Conservation (phyloP, 2,329 filamentous ascomycete species). For the Colletotrichum cereale region DNA sequence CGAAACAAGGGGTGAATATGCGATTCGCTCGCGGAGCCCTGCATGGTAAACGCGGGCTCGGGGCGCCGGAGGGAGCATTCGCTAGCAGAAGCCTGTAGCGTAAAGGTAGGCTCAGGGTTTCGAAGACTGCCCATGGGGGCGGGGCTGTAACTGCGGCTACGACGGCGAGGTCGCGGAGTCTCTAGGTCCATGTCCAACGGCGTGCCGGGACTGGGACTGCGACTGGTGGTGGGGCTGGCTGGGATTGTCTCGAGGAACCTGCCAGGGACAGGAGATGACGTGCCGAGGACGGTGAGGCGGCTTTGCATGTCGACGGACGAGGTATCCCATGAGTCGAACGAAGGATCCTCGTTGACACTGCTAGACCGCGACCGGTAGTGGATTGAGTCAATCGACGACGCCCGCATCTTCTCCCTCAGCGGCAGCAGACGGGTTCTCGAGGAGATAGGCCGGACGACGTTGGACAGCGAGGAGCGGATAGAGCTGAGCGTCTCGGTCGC, state of each 20-base stretch:
- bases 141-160: constrained; percentile 67
- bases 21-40: constrained; percentile 64
- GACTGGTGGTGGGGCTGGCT: constrained; percentile 72
- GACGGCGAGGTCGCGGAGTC: constrained; percentile 57
- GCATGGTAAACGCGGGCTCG: constrained; percentile 48
- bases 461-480: constrained; percentile 61
- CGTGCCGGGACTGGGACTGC: constrained; percentile 73
- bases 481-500: constrained; percentile 61
- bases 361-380: constrained; percentile 50
- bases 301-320: constrained; percentile 74
- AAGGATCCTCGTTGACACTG: constrained; percentile 63
- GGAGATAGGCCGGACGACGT: constrained; percentile 65
- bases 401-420: constrained; percentile 56
- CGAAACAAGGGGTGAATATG: constrained; percentile 85
- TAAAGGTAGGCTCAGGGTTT: constrained; percentile 42
- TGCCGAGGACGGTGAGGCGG: constrained; percentile 68
- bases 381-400: constrained; percentile 63
- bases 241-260: constrained; percentile 79
- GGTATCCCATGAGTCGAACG: constrained; percentile 83
- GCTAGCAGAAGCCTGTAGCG: constrained; percentile 54
- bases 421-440: constrained; percentile 69
- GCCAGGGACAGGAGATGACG: constrained; percentile 59
- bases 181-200: constrained; percentile 65
- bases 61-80: constrained; percentile 56
- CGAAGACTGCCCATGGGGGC: constrained; percentile 49